A percentile compares a stretch with the other conserved stretches of the same genome.
Conservation (phyloP, 2,329 filamentous ascomycete species). For the Phialophora expanda region DNA sequence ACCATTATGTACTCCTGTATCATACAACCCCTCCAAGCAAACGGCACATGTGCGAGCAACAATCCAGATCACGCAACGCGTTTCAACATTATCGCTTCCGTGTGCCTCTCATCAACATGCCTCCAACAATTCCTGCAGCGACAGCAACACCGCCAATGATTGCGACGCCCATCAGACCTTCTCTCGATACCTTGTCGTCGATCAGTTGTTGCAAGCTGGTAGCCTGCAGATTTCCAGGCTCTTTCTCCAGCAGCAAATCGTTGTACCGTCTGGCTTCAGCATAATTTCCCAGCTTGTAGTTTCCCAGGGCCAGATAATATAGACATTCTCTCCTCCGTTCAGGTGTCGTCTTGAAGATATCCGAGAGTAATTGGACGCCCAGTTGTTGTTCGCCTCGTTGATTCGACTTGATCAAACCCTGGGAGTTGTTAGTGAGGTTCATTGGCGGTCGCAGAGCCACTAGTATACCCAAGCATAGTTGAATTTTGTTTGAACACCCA, state of each 20-base stretch:
- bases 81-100: constrained; percentile 45
- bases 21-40: constrained; percentile 10
- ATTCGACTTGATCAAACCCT: constrained; percentile 95
- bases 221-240: constrained; percentile 89
- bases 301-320: constrained; percentile 95
- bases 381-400: constrained; percentile 86
- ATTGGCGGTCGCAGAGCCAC: background rate
- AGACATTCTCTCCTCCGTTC: constrained; percentile 96
- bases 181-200: constrained; percentile 93
- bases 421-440: constrained; percentile 14
- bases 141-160: constrained; percentile 93
- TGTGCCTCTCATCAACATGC: constrained; percentile 78
- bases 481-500: constrained; percentile 97
- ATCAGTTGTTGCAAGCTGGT: constrained; percentile 84
- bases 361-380: constrained; percentile 88
- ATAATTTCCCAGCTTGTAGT: constrained; percentile 98
- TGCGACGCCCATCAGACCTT: constrained; percentile 90
- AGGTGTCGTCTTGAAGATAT: constrained; percentile 92
- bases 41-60: background rate
- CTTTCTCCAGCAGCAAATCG: constrained; percentile 85
- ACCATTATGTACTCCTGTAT: constrained; percentile 7
- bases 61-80: background rate
- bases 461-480: constrained; percentile 93
- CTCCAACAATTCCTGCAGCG: constrained; percentile 89
- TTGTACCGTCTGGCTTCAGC: constrained; percentile 94